Evolutionary conservation across 768 basidiomycete species (phyloP), one percentile per base, ranked within the genome.

Genomic region (Fomitopsis serialis): DNA sequence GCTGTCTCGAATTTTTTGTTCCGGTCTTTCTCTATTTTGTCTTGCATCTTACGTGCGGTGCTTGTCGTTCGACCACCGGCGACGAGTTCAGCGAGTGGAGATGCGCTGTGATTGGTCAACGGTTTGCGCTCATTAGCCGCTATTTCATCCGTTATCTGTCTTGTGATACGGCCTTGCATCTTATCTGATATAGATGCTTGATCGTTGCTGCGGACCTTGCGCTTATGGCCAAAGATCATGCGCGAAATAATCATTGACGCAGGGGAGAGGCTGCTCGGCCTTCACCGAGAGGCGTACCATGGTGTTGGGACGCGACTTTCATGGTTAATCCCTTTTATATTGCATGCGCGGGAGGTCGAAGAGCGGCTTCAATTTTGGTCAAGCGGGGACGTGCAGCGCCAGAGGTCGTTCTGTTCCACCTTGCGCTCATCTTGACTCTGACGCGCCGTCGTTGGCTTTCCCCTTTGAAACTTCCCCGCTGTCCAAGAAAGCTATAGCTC

Each of bases 131-230:
- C 9, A 47, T 27, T 25, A 34, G 46, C 46, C 25, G 17, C 11
- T 47, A 47, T 34, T 12, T 19, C 23, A 27, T 36, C 11, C 21
- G n/a, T 17, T 34, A 37, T 49, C 37, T 17, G 25, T 24, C 35
- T 40, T 49, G 36, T 49, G 48, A 49, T 40, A 42, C 21, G 24
- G 22, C 45, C 17, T 21, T 17, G 48, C 35, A 71, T 72, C 69
- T 70, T 71, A 66, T 72, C 70, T 65, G 73, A 74, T 63, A 58
- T 4, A 40, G 40, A 43, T 37, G 25, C 43, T 50, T 53, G 53
- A 58, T 53, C 48, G 48, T 22, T 21, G 6, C 48, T 48, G 46
- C 11, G 46, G 24, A 21, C 36, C 34, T 19, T 49, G 19, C 36
- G 48, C 32, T 23, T 49, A 21, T 40, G 48, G 48, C 22, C 8